Evolutionary conservation across 176 grass and related monocot species (phyloP), one percentile per base, ranked within the genome.

Genomic region (Triticum aestivum): DNA sequence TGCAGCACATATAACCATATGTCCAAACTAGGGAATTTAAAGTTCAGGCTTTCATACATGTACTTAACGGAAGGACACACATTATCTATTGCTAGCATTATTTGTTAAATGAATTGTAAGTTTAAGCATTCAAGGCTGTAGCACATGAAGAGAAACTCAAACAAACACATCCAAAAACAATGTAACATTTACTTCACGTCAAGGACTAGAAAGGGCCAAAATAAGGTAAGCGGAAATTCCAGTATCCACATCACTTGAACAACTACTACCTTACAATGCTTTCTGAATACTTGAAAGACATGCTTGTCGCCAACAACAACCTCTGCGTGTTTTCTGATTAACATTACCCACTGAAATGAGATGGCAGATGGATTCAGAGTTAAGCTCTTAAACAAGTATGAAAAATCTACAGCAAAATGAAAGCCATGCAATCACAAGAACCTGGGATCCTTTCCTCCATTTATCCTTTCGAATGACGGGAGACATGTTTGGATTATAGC

Each of bases 381-480:
- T 79, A 37, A 17, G n/a, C 20, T 47, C 52, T 42, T 12, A 78
- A 78, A 72, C 64, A 73, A 65, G 38, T 54, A 67, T 64, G 13
- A 85, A 75, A 77, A 33, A 83, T 69, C 9, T 81, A 37, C 47
- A 82, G 15, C 18, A 86, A 86, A 45, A 77, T 20, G 12, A 65
- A 84, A 66, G 41, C 9, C 34, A 37, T 79, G 52, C 91, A 78
- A 77, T 5, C 35, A 74, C 41, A 89, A 82, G 39, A 78, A 99
- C 97, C 97, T 99, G 97, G 23, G 97, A 99, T 83, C 97, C 97
- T 87, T 99, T 99, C 80, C 94, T 96, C 97, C 97, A 99, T 96
- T 91, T 94, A 52, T 92, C 82, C 79, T 93, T 91, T 30, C 71
- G 92, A 90, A 99, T 99, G 58, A 78, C 26, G 56, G 92, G 91